Base-by-base conservation (phyloP, 2,329 filamentous ascomycete species). In the Phaeosphaeria sp. region DNA sequence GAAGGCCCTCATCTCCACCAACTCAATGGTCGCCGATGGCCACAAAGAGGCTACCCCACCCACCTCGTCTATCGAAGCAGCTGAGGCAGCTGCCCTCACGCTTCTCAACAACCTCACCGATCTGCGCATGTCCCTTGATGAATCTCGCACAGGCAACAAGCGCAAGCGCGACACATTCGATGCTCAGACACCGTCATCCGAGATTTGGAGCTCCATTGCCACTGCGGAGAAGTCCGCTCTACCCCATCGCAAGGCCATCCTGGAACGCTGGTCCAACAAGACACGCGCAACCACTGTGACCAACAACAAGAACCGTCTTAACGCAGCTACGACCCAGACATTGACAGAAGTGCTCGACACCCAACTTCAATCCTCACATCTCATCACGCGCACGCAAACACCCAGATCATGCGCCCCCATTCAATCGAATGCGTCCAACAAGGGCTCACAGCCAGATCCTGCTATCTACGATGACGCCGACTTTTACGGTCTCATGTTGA, bases 221-320 rank as follows among this genome's bases (percentile, higher is more conserved):
- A 79, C 81, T 1, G 82, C 89, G 7, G 93, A 97, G 71, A 72
- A 83, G 23, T 78, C 82, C 2, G 82, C 85, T 0, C 70, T 84
- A 21, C 78, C 85, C 5, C 85, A 88, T 65, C 88, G 94, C 53
- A 88, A 89, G 63, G 84, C 86, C 20, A 86, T 89, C 0, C 83
- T 99, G 13, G 90, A 97, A 72, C 96, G 96, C 77, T 99, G 95
- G 95, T 95, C 93, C 18, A 81, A 84, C 56, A 95, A 94, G 77
- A 89, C 92, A 21, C 87, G 88, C 65, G 86, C 84, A 49, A 80
- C 82, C n/a, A 80, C 85, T 6, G 81, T 86, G 22, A 82, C 86
- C 4, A 63, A 69, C 46, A 65, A 66, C 55, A 82, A 87, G 47
- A 79, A 83, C 1, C 89, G 87, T 58, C 86, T 90, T 42, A 83